These are phyloP conservation scores for Trametes maxima DNA, from an alignment of 768 basidiomycete genomes.

Conservation along the genomic window DNA sequence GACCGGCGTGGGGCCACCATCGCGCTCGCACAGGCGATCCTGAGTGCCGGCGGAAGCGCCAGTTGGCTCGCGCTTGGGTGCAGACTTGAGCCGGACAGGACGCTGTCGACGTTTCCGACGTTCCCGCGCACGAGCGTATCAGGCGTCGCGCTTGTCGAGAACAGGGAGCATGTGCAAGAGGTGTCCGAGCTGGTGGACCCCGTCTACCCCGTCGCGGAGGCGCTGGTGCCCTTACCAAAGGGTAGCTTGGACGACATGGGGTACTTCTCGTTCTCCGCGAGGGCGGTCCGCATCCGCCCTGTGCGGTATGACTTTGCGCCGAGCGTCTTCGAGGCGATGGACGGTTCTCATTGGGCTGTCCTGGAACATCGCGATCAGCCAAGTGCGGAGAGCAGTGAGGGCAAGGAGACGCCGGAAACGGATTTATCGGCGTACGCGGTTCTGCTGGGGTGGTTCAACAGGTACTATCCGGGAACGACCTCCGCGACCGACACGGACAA, in stretches of 20 bases:
- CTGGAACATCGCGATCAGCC: neutral
- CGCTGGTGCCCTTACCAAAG: conserved; percentile 10
- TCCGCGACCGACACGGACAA: neutral
- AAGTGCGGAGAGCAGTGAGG: neutral
- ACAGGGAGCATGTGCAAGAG: neutral
- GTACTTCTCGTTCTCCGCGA: conserved; percentile 8
- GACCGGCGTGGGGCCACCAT: conserved; percentile 14
- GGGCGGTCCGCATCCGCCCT: neutral
- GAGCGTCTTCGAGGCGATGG: neutral
- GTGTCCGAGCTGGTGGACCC: conserved; percentile 1
- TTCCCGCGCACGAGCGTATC: conserved; percentile 6
- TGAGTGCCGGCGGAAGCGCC: conserved; percentile 7
- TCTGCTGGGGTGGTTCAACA: conserved; percentile 11
- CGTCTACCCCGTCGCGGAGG: conserved; percentile 1
- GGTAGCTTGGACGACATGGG: conserved; percentile 12
- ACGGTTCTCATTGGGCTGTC: neutral
- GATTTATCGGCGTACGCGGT: neutral
- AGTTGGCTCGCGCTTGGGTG: conserved; percentile 14
- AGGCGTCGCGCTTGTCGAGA: conserved; percentile 2
- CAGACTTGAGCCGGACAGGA: neutral
- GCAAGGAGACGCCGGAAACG: neutral
- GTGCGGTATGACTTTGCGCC: neutral
- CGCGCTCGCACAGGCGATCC: conserved; percentile 11
- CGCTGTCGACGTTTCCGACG: conserved; percentile 10
- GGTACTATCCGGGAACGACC: neutral